Evolutionary conservation across 305 asterid genomes (phyloP).

Genomic region (Fraxinus albicans): DNA sequence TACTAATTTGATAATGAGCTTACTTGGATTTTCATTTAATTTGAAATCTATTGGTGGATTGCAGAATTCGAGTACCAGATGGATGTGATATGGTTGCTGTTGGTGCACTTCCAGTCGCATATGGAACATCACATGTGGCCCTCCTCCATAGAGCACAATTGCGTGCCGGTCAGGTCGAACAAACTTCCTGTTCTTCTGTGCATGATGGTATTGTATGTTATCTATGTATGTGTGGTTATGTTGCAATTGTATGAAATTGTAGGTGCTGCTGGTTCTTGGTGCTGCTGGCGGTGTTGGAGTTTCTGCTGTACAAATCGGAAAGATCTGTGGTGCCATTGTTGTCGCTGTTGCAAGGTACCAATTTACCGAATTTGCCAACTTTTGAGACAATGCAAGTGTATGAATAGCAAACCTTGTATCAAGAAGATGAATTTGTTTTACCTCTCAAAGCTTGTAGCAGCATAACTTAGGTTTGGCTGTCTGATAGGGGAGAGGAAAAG

Average conservation of each 20-base stretch:
- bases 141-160: conserved; percentile 85
- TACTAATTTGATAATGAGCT: neutral
- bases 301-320: conserved; percentile 93
- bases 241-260: conserved; percentile 8
- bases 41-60: conserved; percentile 15
- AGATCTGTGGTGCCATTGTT: conserved; percentile 76
- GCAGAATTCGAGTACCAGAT: conserved; percentile 73
- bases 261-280: conserved; percentile 95
- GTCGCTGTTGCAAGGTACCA: conserved; percentile 85
- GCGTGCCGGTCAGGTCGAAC: conserved; percentile 54
- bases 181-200: conserved; percentile 2
- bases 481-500: conserved; percentile 74
- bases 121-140: conserved; percentile 95
- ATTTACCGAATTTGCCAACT: neutral
- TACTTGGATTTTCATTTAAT: neutral
- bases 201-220: neutral
- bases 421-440: conserved; percentile 8
- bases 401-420: neutral
- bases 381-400: neutral
- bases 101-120: conserved; percentile 87
- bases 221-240: neutral
- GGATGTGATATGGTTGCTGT: conserved; percentile 88
- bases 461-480: conserved; percentile 21
- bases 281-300: conserved; percentile 99
- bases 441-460: conserved; percentile 3